Conservation (phyloP, 352 stramenopile species). For the Globisporangium parvum region DNA sequence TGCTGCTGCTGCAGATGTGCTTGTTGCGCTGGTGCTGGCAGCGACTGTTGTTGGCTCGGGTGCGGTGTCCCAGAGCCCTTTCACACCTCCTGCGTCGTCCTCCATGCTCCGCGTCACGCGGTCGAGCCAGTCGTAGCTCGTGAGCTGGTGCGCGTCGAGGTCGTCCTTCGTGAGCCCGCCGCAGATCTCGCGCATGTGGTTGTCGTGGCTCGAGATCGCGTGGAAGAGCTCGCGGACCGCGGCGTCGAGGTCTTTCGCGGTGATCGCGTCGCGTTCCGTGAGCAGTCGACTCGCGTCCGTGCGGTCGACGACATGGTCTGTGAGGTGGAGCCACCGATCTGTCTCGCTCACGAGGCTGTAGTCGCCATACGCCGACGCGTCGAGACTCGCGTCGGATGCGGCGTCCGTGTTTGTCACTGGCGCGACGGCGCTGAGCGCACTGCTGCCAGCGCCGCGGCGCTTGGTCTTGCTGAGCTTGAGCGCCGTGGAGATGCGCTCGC, state of each 20-base stretch:
- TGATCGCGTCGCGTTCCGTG: constrained; percentile 32
- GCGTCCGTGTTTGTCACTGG: not conserved
- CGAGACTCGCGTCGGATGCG: constrained; percentile 6
- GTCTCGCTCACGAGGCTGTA: constrained; percentile 16
- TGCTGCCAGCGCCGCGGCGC: not conserved
- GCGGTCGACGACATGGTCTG: constrained; percentile 21
- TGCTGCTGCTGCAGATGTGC: not conserved
- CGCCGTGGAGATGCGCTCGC: constrained; percentile 29
- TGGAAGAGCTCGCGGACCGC: constrained; percentile 33
- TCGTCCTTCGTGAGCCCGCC: constrained; percentile 27
- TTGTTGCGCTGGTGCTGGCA: not conserved
- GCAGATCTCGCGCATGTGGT: constrained; percentile 47
- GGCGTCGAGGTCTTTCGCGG: constrained; percentile 27
- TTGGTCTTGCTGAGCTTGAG: constrained; percentile 18
- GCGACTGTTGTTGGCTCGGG: not conserved
- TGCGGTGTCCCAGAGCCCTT: constrained; percentile 23
- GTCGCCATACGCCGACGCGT: constrained; percentile 11
- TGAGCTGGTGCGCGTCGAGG: constrained; percentile 39
- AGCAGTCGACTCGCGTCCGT: constrained; percentile 26
- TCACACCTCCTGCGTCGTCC: constrained; percentile 25
- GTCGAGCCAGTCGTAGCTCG: constrained; percentile 57
- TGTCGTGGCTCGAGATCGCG: constrained; percentile 36
- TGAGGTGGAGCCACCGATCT: constrained; percentile 25
- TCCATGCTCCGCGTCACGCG: constrained; percentile 36
- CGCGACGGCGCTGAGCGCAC: not conserved